phyloP scores from a whole-genome alignment of 2,329 filamentous ascomycete genomes.

The Cladobotryum mycophilum region DNA sequence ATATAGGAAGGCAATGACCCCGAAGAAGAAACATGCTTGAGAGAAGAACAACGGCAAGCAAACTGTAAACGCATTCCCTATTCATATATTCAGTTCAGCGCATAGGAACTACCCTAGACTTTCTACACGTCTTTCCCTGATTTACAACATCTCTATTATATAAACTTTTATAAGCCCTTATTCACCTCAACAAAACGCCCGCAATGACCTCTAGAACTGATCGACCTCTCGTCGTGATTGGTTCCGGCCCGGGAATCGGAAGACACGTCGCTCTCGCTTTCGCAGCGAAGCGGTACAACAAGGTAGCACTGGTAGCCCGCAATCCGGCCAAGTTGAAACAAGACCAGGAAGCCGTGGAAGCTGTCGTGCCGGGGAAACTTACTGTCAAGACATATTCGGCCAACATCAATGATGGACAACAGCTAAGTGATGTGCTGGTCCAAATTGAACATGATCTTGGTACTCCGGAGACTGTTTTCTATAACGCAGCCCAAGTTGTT shows the following conservation, averaged over 20 bases:
- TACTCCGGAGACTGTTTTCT: slow-evolving; percentile 43
- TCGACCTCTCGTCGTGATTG: slow-evolving; percentile 60
- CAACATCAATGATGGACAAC: slow-evolving; percentile 36
- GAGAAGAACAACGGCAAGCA: no score
- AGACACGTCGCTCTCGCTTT: slow-evolving; percentile 86
- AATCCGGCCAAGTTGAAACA: slow-evolving; percentile 32
- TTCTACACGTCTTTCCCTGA: no score
- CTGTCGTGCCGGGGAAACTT: slow-evolving; percentile 20
- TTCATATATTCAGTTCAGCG: no score
- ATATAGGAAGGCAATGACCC: no score
- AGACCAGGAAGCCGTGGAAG: slow-evolving; percentile 28
- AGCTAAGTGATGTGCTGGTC: slow-evolving; percentile 32
- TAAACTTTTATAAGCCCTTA: neutral
- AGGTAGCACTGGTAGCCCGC: slow-evolving; percentile 43
- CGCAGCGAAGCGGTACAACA: slow-evolving; percentile 72
- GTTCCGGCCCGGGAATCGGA: slow-evolving; percentile 85
- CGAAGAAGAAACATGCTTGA: no score
- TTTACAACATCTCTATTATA: neutral
- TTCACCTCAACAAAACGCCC: no score
- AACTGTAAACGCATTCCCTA: no score
- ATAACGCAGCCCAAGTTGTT: slow-evolving; percentile 45
- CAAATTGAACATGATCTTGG: slow-evolving; percentile 35
- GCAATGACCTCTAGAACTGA: slow-evolving; percentile 6
- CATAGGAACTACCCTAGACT: no score
- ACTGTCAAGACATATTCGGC: slow-evolving; percentile 37